A percentile compares a stretch with the other conserved stretches of the same genome.
phyloP scores from a whole-genome alignment of 2,329 filamentous ascomycete species.

The Fusarium longipes region DNA sequence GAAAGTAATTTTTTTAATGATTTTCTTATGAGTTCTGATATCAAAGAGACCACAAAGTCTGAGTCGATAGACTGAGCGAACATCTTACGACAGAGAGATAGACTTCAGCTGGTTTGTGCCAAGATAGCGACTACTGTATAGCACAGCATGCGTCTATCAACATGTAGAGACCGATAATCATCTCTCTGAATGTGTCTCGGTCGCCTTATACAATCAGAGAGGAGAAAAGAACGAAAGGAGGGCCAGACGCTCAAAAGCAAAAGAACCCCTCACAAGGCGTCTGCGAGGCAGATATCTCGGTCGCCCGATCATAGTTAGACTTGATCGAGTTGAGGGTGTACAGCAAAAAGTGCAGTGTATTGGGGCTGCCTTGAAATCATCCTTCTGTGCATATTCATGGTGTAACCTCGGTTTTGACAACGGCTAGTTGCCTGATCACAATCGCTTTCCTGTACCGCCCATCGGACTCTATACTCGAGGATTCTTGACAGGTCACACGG shows the following conservation, averaged over 20 bases:
- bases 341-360: not conserved
- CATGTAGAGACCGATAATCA: not conserved
- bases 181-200: not conserved
- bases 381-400: not conserved
- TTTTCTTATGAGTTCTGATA: not conserved
- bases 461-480: slow-evolving; percentile 3
- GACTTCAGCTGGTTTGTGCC: not conserved
- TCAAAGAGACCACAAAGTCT: too few species aligned
- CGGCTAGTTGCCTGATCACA: slow-evolving; percentile 21
- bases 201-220: too few species aligned
- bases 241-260: not conserved
- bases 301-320: slow-evolving; percentile 20
- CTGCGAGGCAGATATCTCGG: slow-evolving; percentile 14
- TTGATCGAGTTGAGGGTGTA: slow-evolving; percentile 12
- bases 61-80: not conserved
- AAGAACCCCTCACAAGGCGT: slow-evolving; percentile 22
- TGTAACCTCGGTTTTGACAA: slow-evolving; percentile 21
- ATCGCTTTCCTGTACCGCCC: not conserved
- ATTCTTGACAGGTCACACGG: slow-evolving; percentile 22
- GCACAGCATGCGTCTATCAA: not conserved
- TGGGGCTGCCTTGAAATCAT: not conserved
- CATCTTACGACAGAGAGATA: not conserved
- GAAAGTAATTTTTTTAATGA: not conserved
- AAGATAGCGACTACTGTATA: not conserved
- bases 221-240: not conserved